phyloP scores from a whole-genome alignment of 768 basidiomycete species.

The Boletus sp. region DNA sequence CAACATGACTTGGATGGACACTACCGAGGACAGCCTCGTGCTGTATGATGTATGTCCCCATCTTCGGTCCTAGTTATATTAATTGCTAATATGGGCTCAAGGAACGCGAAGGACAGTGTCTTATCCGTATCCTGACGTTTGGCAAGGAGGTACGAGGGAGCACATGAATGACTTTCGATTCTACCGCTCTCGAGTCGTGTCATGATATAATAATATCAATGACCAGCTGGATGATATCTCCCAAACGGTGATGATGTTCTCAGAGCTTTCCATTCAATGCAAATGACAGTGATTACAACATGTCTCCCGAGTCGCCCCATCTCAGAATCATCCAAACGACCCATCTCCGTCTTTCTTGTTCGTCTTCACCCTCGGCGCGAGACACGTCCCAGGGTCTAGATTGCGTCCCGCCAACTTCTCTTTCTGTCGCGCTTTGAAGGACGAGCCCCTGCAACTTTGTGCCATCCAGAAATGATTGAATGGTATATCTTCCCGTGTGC shows the following conservation, averaged over 20 bases:
- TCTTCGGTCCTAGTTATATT: background rate
- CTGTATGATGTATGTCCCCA: constrained; percentile 47
- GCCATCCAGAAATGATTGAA: constrained; percentile 53
- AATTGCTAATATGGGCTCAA: constrained; percentile 7
- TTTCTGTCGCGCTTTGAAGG: constrained; percentile 46
- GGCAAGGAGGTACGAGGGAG: constrained; percentile 20
- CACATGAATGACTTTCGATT: constrained; percentile 7
- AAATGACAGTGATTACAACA: constrained; percentile 13
- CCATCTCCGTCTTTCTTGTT: constrained; percentile 67
- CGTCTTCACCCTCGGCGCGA: constrained; percentile 54
- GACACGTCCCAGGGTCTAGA: constrained; percentile 51
- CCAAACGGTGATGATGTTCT: background rate
- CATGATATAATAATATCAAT: constrained; percentile 1
- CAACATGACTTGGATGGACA: constrained; percentile 47
- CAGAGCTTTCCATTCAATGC: background rate
- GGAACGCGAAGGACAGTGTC: constrained; percentile 34
- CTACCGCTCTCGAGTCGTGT: constrained; percentile 1
- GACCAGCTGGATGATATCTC: background rate
- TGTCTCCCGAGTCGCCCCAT: constrained; percentile 34
- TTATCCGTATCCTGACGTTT: constrained; percentile 32
- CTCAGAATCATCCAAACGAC: constrained; percentile 62
- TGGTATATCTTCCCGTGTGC: constrained; percentile 73
- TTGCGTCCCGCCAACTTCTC: constrained; percentile 38
- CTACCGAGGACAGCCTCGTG: constrained; percentile 60
- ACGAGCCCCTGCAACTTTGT: constrained; percentile 39